These are phyloP conservation scores for Pharnaceum exiguum DNA, from an alignment of 148 eudicot species.

Conservation along the genomic window DNA sequence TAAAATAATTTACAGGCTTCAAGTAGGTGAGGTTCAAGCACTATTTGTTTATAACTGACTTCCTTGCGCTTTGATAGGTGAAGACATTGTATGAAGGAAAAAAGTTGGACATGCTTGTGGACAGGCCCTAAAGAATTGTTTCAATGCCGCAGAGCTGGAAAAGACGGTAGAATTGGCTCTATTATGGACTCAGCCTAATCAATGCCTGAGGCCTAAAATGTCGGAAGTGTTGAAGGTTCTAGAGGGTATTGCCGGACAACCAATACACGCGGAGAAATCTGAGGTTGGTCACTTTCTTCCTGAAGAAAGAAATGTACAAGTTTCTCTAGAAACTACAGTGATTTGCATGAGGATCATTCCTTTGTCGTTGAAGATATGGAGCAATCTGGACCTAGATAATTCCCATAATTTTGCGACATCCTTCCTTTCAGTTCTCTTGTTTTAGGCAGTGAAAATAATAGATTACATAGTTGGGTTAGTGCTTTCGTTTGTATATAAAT, in stretches of 20 bases:
- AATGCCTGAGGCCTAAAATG: conserved; percentile 68
- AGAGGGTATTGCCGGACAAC: conserved; percentile 42
- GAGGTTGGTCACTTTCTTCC: conserved; percentile 21
- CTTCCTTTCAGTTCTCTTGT: background rate
- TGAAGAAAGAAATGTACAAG: conserved; percentile 28
- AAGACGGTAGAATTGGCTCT: conserved; percentile 56
- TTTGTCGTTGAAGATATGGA: conserved; percentile 80
- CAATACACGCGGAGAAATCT: conserved; percentile 27
- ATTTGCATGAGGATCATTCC: conserved; percentile 49
- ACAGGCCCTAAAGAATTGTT: conserved; percentile 61
- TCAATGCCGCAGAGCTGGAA: conserved; percentile 48
- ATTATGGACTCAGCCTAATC: conserved; percentile 61
- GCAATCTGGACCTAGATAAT: conserved; percentile 83
- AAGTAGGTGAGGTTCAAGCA: too few species aligned
- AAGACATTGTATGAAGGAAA: conserved; percentile 52
- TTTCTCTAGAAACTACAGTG: conserved; percentile 40
- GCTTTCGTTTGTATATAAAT: too few species aligned
- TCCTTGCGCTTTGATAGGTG: conserved; percentile 33
- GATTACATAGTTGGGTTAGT: too few species aligned
- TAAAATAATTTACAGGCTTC: too few species aligned
- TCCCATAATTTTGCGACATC: too few species aligned
- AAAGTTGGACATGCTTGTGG: conserved; percentile 64
- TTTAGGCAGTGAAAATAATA: too few species aligned
- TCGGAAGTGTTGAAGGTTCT: conserved; percentile 67
- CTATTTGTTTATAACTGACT: background rate